Base-by-base conservation (phyloP, 257 asterid genomes). In the Linderniella brevidens region DNA sequence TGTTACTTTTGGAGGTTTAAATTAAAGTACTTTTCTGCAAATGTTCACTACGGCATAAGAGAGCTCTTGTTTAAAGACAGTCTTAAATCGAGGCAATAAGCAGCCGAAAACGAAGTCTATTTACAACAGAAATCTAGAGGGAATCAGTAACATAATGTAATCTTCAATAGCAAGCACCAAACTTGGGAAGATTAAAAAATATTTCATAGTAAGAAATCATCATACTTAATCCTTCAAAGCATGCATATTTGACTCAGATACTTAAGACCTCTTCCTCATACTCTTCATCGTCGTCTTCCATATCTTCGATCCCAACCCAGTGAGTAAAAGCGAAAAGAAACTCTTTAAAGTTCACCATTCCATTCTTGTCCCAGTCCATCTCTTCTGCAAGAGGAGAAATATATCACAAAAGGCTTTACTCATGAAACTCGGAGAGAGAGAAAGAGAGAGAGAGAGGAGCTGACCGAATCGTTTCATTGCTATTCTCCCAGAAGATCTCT, bases 291-390 rank as follows among this genome's bases (percentile, higher is more conserved):
- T 42, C 1, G 17, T 43, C 49, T 14, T 45, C 49, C 32, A 25
- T 48, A 8, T 76, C 93, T 52, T 73, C 93, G 3, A 87, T 73
- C 40, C 97, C 97, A 14, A 82, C 93, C 97, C 97, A 87, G 36
- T 67, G 62, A 16, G 87, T 82, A 51, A 87, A 82, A 59, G 97
- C 95, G 62, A 87, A 87, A 13, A 87, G 85, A 56, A 82, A 87
- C 41, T 87, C 97, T 59, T 83, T 80, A 72, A 79, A 87, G 78
- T 74, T 87, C 36, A 79, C 95, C 73, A 57, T 77, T 54, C 95
- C 97, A 48, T 83, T 87, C 61, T 66, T 77, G 67, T 82, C 93
- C 97, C 95, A 82, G 65, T 87, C 97, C 95, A 87, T 87, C 72
- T 87, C 97, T 57, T 87, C 97, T 87, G 80, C 73, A 72, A 41